Base-by-base conservation (phyloP, 352 stramenopile species). In the Pythium monospermum region DNA sequence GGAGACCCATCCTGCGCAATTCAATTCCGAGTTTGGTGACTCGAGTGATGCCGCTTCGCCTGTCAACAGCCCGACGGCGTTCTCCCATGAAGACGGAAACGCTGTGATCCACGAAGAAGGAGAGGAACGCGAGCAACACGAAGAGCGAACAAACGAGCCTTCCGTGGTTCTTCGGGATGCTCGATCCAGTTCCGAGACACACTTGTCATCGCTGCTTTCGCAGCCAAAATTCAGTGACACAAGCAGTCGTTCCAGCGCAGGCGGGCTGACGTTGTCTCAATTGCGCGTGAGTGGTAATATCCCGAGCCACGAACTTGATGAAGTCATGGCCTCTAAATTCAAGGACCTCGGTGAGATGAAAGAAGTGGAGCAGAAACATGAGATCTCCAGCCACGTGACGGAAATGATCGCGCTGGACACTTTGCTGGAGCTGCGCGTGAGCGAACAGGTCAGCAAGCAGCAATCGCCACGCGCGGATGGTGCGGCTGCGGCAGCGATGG, bases 341-440 rank as follows among this genome's bases (percentile, higher is more conserved):
- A 59, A 57, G 38, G 45, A 65, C 30, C 57, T 65, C 6, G 53
- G 53, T n/a, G 49, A 53, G 18, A 25, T 22, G 2, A 25, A 22
- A 2, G 31, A 32, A 1, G 6, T 31, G 6, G 37, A 52, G 6
- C 30, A 48, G 15, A 42, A 49, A 4, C 26, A 51, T 6, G 49
- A 5, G n/a, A 21, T 59, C 18, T 49, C 57, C 11, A 54, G 44
- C 26, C 49, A 50, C 4, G 40, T 60, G 32, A 66, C 58, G 6
- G 58, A 61, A 23, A 66, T 66, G 58, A 66, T 66, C 30, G 31
- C 58, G 13, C 33, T 66, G 5, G 40, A 57, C 33, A 36, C 49
- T n/a, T 10, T 45, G 22, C 35, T 50, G 37, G 32, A 16, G 13
- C 26, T 56, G 26, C 48, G 21, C 10, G 23, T 48, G 1, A 49